A percentile compares a stretch with the other conserved stretches of the same genome.
phyloP scores from a whole-genome alignment of 2,329 filamentous ascomycete species.

The Helotiales sp. region DNA sequence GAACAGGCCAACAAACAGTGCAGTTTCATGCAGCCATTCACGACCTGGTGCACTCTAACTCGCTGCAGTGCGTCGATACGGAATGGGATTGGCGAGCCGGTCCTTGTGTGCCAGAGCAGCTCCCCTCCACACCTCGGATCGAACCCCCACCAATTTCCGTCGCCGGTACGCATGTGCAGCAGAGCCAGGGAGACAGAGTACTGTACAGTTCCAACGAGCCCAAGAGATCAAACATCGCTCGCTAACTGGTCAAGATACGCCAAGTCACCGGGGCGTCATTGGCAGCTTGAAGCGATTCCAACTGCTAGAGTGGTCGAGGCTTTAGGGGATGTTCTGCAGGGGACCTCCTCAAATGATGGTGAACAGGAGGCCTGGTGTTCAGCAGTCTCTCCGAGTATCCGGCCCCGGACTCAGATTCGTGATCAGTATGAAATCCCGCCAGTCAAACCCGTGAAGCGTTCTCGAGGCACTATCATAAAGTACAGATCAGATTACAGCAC shows the following conservation, averaged over 20 bases:
- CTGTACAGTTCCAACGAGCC: too few species aligned
- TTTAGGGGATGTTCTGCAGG: background rate
- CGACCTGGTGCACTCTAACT: background rate
- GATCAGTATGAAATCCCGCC: background rate
- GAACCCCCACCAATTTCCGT: background rate
- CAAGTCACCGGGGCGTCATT: background rate
- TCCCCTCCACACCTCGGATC: background rate
- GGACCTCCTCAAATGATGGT: background rate
- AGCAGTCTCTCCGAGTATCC: background rate
- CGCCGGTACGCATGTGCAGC: background rate
- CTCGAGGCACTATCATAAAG: too few species aligned
- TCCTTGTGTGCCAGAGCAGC: background rate
- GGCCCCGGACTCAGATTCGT: background rate
- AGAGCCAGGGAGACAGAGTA: too few species aligned
- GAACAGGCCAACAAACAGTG: background rate
- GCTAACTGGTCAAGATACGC: constrained; percentile 2
- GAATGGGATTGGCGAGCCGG: background rate
- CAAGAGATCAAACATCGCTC: background rate
- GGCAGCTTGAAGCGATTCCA: constrained; percentile 5
- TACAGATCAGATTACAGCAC: too few species aligned
- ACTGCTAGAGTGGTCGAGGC: background rate
- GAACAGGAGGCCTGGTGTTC: background rate
- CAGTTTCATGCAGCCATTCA: constrained; percentile 5
- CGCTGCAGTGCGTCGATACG: too few species aligned
- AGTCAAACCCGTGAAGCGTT: background rate